Conservation (phyloP, 2,329 filamentous ascomycete species). For the Aureobasidium lini region DNA sequence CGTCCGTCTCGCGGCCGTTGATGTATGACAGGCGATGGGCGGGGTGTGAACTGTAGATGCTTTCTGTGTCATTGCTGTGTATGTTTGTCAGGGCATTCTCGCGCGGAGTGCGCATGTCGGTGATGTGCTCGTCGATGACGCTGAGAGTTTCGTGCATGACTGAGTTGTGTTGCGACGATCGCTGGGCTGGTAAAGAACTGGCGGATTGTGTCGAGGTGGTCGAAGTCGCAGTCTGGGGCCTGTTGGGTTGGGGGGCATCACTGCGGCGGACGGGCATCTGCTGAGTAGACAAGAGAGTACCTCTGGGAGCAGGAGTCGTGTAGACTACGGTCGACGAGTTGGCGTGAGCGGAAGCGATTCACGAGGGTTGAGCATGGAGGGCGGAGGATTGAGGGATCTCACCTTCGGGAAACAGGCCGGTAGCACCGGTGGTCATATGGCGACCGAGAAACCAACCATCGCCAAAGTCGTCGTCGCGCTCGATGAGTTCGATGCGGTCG, state of each 20-base stretch:
- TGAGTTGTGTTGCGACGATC: constrained; percentile 45
- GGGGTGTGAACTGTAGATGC: constrained; percentile 63
- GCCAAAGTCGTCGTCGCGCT: constrained; percentile 81
- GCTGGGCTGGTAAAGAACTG: neutral
- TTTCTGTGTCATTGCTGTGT: constrained; percentile 64
- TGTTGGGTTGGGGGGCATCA: neutral
- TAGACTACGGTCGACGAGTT: constrained; percentile 24
- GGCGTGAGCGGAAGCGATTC: constrained; percentile 11
- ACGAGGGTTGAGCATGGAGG: neutral
- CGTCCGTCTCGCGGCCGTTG: constrained; percentile 88
- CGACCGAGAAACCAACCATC: constrained; percentile 79
- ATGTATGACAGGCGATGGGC: constrained; percentile 81
- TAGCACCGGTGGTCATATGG: constrained; percentile 65
- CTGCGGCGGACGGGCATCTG: constrained; percentile 8
- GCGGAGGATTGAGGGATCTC: constrained; percentile 22
- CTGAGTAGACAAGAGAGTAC: constrained; percentile 19
- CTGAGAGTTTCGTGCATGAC: constrained; percentile 92
- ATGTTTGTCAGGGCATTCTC: constrained; percentile 47
- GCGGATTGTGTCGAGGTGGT: neutral
- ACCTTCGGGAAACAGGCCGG: constrained; percentile 80
- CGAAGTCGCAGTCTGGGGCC: neutral
- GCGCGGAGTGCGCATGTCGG: constrained; percentile 63
- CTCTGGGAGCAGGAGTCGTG: constrained; percentile 31
- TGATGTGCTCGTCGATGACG: constrained; percentile 96
- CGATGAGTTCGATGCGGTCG: constrained; percentile 73